Base-by-base conservation (phyloP, 257 asterid genomes). In the Solanum ossicruentum region DNA sequence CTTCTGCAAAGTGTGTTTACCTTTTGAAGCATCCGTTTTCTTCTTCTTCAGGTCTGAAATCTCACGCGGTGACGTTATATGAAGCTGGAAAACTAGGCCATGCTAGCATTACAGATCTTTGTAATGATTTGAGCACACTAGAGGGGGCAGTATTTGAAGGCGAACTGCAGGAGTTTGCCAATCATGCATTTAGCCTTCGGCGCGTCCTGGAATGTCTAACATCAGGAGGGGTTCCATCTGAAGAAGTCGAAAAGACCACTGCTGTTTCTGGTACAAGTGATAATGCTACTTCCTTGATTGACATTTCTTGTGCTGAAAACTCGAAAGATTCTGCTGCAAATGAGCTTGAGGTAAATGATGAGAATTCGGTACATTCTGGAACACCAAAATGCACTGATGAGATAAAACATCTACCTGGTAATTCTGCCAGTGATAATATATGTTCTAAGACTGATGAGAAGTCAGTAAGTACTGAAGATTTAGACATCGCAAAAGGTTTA, bases 41-140 rank as follows among this genome's bases (percentile, higher is more conserved):
- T 36, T 82, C 56, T 36, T 36, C 78, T 17, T 69, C 94, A 97
- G 99, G 99, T 87, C 90, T 97, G 79, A 97, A 97, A 89, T 94
- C 96, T 86, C 99, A 97, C 85, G 99, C 99, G 51, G 98, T 97
- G 88, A 97, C 99, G 56, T 89, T 97, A 84, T 97, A 97, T 86
- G 99, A 97, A 92, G 99, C 99, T 12, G 99, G 99, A 73, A 97
- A 97, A 89, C 93, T 97, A n/a, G 98, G 96, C 80, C 92, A 94
- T 90, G 93, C 94, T 82, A 91, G 97, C 89, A 97, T 97, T 85
- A 86, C 91, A 85, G 98, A 97, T 91, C 99, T 97, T 86, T 97
- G 99, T 86, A 92, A 72, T 85, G 98, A 97, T 91, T 93, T 97
- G 87, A 86, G 92, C 72, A 91, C 98, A 51, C 90, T 97, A 28